phyloP scores from a whole-genome alignment of 75 land plant species.

The Pinus albicaulis region DNA sequence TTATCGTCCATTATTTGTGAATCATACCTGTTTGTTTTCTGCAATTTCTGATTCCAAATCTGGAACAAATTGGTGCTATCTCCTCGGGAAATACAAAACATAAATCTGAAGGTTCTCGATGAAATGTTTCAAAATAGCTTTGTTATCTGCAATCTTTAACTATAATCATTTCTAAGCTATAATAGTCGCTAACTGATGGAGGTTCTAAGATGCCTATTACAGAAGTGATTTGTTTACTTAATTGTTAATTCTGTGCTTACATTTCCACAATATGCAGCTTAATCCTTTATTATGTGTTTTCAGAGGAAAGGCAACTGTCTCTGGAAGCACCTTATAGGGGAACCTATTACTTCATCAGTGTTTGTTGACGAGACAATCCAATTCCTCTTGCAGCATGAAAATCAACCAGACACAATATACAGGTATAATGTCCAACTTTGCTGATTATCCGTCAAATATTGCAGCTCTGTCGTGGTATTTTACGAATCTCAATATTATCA shows the following conservation, averaged over 20 bases:
- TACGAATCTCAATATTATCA: background rate
- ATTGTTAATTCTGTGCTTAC: background rate
- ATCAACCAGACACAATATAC: constrained; percentile 11
- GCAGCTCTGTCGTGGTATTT: background rate
- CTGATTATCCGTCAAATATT: background rate
- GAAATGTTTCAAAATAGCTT: background rate
- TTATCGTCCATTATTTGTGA: no score
- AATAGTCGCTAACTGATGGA: background rate
- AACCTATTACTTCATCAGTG: constrained; percentile 76
- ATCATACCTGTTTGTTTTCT: no score
- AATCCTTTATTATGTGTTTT: background rate
- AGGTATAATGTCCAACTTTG: constrained; percentile 9
- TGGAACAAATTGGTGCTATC: background rate
- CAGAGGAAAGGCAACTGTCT: constrained; percentile 51
- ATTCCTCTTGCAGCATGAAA: constrained; percentile 25
- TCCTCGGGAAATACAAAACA: background rate
- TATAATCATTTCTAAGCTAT: background rate
- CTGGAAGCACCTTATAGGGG: constrained; percentile 66
- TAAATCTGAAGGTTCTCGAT: background rate
- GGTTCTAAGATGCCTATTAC: background rate
- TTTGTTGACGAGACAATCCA: constrained; percentile 64
- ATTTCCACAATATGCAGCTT: background rate
- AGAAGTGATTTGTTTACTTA: background rate
- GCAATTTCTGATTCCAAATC: no score
- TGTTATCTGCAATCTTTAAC: background rate